Evolutionary conservation across 768 basidiomycete genomes (phyloP), one percentile per base, ranked within the genome.

Genomic region (Glaciozyma antarctica): DNA sequence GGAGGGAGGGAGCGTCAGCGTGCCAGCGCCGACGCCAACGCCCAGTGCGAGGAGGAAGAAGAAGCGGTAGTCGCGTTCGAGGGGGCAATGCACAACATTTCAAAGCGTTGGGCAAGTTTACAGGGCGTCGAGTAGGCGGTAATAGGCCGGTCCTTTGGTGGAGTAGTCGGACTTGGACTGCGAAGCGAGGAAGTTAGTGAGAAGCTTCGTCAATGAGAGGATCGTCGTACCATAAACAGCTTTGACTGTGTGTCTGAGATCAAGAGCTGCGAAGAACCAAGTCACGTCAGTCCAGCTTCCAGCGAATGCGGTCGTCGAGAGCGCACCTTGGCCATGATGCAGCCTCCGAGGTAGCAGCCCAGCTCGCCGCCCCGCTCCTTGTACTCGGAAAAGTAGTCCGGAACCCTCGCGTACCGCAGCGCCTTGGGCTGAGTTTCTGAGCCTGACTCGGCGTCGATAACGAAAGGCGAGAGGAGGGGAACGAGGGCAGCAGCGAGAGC

Each of bases 381-480:
- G 63, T 68, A 95, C 75, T 93, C 90, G 12, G 87, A 86, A 75
- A 90, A 95, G 76, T 92, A 93, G 41, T 93, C 90, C 0, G 91
- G 90, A 12, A 91, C 82, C 44, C 78, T 81, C 58, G 89, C 74
- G 9, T 84, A 61, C 10, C 49, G 49, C 79, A 28, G 84, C 82
- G 48, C 85, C 82, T 34, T 78, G 76, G 38, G 84, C 82, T n/a
- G 88, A 80, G 71, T 89, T 88, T 26, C 87, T 19, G 59, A 58
- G 52, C 62, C 59, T 7, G 61, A 48, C 34, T 48, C 48, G 30
- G 59, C 44, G 52, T 62, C 55, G 56, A 54, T 52, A 5, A 55
- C 54, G 56, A 61, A 70, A 12, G 69, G 69, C 21, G 54, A 43
- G 12, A 70, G 58, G 65, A 70, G 69, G 3, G 69, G 60, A 43